These are phyloP conservation scores for Bjerkandera adusta DNA, from an alignment of 1,284 basidiomycete species.

Conservation along the genomic window DNA sequence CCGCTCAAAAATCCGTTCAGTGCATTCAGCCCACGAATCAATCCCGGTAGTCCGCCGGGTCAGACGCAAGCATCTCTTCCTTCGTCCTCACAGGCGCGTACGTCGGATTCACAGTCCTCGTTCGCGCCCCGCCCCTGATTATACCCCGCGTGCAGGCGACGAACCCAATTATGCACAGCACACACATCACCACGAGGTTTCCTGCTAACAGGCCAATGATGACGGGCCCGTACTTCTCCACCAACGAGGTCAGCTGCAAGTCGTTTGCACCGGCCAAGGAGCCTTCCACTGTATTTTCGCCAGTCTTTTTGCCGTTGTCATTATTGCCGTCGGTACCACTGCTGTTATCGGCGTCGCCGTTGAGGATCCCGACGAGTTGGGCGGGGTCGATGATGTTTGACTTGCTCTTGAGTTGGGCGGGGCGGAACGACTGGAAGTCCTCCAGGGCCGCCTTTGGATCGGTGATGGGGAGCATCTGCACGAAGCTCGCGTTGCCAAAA, in stretches of 20 bases:
- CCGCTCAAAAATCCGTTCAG: too few species aligned
- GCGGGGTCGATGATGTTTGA: neutral
- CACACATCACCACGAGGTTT: slow-evolving; percentile 10
- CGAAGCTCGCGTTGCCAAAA: slow-evolving; percentile 24
- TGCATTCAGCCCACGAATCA: too few species aligned
- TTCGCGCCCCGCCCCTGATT: neutral
- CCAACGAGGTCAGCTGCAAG: slow-evolving; percentile 9
- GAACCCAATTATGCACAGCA: slow-evolving; percentile 12
- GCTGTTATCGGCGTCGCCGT: neutral
- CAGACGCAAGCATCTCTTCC: neutral
- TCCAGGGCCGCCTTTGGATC: slow-evolving; percentile 16
- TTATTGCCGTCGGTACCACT: too few species aligned
- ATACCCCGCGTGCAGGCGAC: slow-evolving; percentile 6
- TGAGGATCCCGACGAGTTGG: neutral
- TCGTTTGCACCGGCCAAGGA: neutral
- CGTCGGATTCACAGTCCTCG: neutral
- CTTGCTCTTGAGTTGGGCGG: neutral
- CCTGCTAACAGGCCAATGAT: slow-evolving; percentile 11
- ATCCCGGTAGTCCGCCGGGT: neutral
- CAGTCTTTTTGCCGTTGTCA: neutral
- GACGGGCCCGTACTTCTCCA: slow-evolving; percentile 11
- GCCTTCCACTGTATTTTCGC: neutral
- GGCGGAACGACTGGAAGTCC: slow-evolving; percentile 21
- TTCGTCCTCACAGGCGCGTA: neutral
- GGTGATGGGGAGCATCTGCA: slow-evolving; percentile 28